A percentile compares a stretch with the other conserved stretches of the same genome.
These are phyloP conservation scores for Fusarium mundagurra DNA, from an alignment of 2,329 filamentous ascomycete genomes.

Conservation along the genomic window DNA sequence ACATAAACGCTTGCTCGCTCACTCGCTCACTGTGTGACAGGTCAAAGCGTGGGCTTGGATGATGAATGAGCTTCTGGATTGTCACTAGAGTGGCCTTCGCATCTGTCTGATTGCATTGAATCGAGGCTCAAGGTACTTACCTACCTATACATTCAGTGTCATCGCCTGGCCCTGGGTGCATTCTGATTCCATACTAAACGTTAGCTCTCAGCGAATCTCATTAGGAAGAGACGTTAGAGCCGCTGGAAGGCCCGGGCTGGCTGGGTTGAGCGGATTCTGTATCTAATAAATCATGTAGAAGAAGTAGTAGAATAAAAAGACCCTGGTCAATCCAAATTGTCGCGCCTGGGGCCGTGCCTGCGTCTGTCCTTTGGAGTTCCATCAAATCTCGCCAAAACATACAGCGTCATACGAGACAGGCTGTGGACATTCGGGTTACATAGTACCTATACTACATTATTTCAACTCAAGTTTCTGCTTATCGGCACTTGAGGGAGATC, in stretches of 20 bases:
- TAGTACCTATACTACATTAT: neutral
- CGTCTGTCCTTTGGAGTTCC: constrained; percentile 4
- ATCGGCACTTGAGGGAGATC: neutral
- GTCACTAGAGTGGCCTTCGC: neutral
- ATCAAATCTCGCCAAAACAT: constrained; percentile 31
- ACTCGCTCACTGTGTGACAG: neutral
- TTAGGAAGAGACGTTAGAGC: neutral
- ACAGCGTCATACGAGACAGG: constrained; percentile 25
- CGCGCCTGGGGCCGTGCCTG: constrained; percentile 16
- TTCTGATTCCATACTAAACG: neutral
- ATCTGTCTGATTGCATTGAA: neutral
- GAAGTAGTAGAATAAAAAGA: constrained; percentile 23
- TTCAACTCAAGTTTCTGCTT: neutral
- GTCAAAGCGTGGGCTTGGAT: constrained; percentile 21
- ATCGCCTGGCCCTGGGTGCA: neutral
- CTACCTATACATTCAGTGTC: neutral
- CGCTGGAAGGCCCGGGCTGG: neutral
- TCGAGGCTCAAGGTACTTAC: neutral
- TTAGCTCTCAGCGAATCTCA: neutral
- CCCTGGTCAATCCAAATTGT: constrained; percentile 1
- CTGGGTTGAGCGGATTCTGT: constrained; percentile 1
- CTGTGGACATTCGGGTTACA: neutral
- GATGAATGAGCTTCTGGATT: neutral
- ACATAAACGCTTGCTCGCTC: neutral
- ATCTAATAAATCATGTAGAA: constrained; percentile 8